Percentiles rank a stretch among this genome's conserved stretches.
Conservation (phyloP, 1,284 basidiomycete genomes). For the Volvariella volvacea region DNA sequence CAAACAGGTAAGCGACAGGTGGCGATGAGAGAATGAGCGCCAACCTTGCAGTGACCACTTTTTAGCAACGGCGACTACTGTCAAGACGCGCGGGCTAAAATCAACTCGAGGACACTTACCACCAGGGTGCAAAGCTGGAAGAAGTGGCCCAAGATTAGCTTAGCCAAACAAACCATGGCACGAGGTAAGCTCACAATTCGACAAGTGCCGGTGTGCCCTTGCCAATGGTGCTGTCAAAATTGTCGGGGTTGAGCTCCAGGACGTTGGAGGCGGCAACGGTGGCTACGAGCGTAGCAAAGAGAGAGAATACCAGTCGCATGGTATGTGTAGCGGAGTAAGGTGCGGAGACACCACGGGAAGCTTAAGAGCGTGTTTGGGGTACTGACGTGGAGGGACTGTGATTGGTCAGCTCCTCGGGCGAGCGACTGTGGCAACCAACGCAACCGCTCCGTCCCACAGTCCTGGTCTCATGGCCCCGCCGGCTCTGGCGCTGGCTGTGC, state of each 20-base stretch:
- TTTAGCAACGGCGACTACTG: slow-evolving; percentile 1
- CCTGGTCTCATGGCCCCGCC: too few relatives aligned
- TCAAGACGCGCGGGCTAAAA: neutral
- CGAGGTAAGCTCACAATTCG: slow-evolving; percentile 66
- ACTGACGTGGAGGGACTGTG: slow-evolving; percentile 27
- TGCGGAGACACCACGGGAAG: slow-evolving; percentile 7
- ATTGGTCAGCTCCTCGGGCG: slow-evolving; percentile 22
- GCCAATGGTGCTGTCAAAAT: slow-evolving; percentile 74
- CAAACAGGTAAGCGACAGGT: slow-evolving; percentile 5
- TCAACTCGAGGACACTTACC: slow-evolving; percentile 44
- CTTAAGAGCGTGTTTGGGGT: slow-evolving; percentile 1
- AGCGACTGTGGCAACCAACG: too few relatives aligned
- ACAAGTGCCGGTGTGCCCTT: slow-evolving; percentile 79
- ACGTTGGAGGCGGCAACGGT: slow-evolving; percentile 73
- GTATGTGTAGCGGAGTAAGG: slow-evolving; percentile 16
- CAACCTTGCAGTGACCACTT: slow-evolving; percentile 80
- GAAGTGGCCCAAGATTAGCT: neutral
- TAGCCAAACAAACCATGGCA: neutral
- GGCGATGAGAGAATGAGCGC: slow-evolving; percentile 7
- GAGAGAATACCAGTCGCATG: slow-evolving; percentile 58
- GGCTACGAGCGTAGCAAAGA: slow-evolving; percentile 52
- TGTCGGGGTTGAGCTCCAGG: slow-evolving; percentile 66
- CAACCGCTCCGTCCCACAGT: too few relatives aligned
- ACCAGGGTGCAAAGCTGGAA: slow-evolving; percentile 76
- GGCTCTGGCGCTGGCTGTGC: too few relatives aligned